A percentile compares a stretch with the other conserved stretches of the same genome.
Evolutionary conservation across 2,329 filamentous ascomycete genomes (phyloP).

Genomic region (Cordyceps farinosa): DNA sequence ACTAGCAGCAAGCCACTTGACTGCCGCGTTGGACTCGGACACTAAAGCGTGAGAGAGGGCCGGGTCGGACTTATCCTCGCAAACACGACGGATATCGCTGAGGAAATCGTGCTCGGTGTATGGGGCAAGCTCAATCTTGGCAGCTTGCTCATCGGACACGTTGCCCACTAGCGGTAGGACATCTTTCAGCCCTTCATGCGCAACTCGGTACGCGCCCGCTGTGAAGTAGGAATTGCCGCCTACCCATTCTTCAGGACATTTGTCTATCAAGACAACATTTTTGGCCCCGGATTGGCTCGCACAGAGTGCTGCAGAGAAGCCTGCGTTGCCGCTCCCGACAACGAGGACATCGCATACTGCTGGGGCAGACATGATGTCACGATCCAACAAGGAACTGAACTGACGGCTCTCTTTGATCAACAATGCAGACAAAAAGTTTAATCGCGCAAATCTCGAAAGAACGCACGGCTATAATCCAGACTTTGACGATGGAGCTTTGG

Average conservation of each 20-base stretch:
- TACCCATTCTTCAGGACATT: constrained; percentile 54
- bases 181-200: constrained; percentile 52
- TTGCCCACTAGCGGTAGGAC: constrained; percentile 61
- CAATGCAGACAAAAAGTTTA: neutral
- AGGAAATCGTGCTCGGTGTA: constrained; percentile 55
- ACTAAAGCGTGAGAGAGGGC: constrained; percentile 48
- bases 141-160: constrained; percentile 41
- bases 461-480: neutral
- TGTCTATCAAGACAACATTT: constrained; percentile 55
- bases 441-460: neutral
- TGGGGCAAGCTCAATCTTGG: constrained; percentile 53
- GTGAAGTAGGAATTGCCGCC: constrained; percentile 66
- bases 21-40: constrained; percentile 44
- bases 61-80: constrained; percentile 49
- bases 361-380: constrained; percentile 3
- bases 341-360: constrained; percentile 43
- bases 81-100: constrained; percentile 55
- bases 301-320: constrained; percentile 56
- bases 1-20: constrained; percentile 53
- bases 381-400: neutral
- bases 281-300: constrained; percentile 46
- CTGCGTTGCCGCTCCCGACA: constrained; percentile 62
- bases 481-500: neutral
- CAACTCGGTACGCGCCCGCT: constrained; percentile 59
- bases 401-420: neutral